Base-by-base conservation (phyloP, 495 filamentous ascomycete genomes). In the Annulohypoxylon nitens region DNA sequence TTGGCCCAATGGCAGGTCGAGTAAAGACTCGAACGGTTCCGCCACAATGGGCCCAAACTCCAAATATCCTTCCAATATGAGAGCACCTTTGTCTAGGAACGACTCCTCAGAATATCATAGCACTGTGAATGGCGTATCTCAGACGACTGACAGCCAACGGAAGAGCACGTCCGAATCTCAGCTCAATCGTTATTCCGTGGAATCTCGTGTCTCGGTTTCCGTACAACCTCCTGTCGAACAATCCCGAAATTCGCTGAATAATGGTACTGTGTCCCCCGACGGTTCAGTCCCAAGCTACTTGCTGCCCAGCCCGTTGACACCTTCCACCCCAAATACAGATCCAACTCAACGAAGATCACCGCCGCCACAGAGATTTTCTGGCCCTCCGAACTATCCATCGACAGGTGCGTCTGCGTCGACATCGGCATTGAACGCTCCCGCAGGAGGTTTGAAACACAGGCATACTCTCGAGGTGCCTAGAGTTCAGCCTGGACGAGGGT, bases 391-490 rank as follows among this genome's bases (percentile, higher is more conserved):
- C 41, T 86, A 86, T 59, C 80, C 87, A n/a, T 83, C 90, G 50
- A 43, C 68, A 5, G 39, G 69, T 53, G 75, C 76, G 11, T 75
- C 82, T 25, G 81, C 84, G 12, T 79, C 81, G 14, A 80, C 80
- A 64, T 73, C 83, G 20, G 79, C 77, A 51, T 76, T 81, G 61
- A 76, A 86, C 70, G 81, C 82, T 20, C 79, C 79, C 10, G 76
- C 82, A 14, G 70, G 82, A 51, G 84, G 86, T 1, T 76, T 93
- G 61, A 90, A 91, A 76, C 93, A 98, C 57, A 90, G 96, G 64
- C 93, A 98, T 81, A 98, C 95, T 0, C 81, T 98, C 30, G 94
- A 98, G 79, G 93, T 98, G 1, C 92, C 96, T 69, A 86, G 90
- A 82, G 73, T 80, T 16, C 76, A 80, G 41, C 74, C 86, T 16